Evolutionary conservation across 768 basidiomycete species (phyloP).

Genomic region (Termitomyces sp.): DNA sequence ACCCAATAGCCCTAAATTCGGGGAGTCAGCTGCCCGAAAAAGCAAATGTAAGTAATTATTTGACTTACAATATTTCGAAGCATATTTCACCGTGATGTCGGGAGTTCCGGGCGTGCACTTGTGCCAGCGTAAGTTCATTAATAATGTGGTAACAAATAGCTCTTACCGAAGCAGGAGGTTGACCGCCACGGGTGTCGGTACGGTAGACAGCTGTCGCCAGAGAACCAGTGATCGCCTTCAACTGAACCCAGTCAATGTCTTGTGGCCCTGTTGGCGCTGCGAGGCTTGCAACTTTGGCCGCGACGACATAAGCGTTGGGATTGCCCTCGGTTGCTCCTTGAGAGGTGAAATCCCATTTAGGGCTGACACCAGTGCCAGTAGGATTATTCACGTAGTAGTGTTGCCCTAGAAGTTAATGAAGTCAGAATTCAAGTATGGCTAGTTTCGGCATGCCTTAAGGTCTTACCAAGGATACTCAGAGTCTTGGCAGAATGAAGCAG

Average conservation of each 20-base stretch:
- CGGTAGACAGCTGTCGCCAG: conserved; percentile 52
- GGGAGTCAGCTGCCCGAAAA: not conserved
- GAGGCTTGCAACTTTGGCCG: conserved; percentile 36
- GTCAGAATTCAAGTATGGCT: conserved; percentile 12
- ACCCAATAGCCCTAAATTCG: conserved; percentile 20
- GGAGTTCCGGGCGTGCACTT: conserved; percentile 38
- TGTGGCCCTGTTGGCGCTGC: conserved; percentile 34
- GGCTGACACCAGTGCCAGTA: conserved; percentile 36
- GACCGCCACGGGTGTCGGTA: conserved; percentile 49
- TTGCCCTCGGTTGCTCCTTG: conserved; percentile 35
- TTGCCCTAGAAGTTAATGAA: conserved; percentile 32
- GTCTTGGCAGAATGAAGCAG: conserved; percentile 7
- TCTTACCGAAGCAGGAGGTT: conserved; percentile 44
- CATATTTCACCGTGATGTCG: conserved; percentile 46
- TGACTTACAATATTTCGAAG: conserved; percentile 48
- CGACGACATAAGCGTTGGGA: conserved; percentile 44
- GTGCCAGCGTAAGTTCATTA: not conserved
- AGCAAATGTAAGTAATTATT: not conserved
- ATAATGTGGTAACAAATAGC: not conserved
- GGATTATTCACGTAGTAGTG: conserved; percentile 57
- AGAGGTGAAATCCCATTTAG: conserved; percentile 57
- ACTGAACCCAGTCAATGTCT: conserved; percentile 55
- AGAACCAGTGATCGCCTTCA: conserved; percentile 42
- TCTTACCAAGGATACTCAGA: conserved; percentile 22
- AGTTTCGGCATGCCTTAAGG: not conserved